Conservation (phyloP, 2,329 filamentous ascomycete genomes). For the Clonostachys rosea region DNA sequence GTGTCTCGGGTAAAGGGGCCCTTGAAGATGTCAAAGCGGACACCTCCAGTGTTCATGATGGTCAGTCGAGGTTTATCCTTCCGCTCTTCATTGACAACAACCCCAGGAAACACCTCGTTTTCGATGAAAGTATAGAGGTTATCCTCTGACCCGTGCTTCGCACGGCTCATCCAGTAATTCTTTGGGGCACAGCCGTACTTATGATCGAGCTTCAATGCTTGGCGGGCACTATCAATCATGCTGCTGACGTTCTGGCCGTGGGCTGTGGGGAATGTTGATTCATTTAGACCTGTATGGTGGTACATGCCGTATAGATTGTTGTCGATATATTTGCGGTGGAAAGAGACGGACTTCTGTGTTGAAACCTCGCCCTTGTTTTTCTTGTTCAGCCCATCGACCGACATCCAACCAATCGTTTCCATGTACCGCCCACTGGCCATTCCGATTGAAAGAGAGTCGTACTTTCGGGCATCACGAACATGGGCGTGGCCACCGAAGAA, state of each 20-base stretch:
- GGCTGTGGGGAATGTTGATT: conserved; percentile 69
- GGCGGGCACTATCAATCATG: conserved; percentile 66
- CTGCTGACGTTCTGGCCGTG: conserved; percentile 67
- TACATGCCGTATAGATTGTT: conserved; percentile 85
- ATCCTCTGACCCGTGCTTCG: conserved; percentile 64
- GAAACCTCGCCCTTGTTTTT: conserved; percentile 14
- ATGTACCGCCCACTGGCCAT: conserved; percentile 88
- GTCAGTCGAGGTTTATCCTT: conserved; percentile 62
- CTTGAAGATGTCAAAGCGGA: conserved; percentile 94
- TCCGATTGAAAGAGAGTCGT: conserved; percentile 73
- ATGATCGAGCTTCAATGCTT: conserved; percentile 66
- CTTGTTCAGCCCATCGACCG: conserved; percentile 60
- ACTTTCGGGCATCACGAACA: conserved; percentile 77
- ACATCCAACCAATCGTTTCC: conserved; percentile 94
- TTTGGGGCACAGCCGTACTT: conserved; percentile 79
- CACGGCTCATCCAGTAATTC: conserved; percentile 77
- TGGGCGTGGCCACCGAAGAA: conserved; percentile 92
- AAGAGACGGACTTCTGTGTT: conserved; percentile 42
- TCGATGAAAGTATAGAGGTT: conserved; percentile 84
- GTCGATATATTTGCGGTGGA: conserved; percentile 83
- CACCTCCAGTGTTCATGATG: conserved; percentile 82
- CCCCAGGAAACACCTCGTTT: conserved; percentile 66
- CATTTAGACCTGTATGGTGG: conserved; percentile 72
- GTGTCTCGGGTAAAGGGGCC: conserved; percentile 86
- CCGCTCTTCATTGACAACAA: conserved; percentile 53